Conservation (phyloP, 371 early-diverging fungal species). For the Mortierella polycephala region DNA sequence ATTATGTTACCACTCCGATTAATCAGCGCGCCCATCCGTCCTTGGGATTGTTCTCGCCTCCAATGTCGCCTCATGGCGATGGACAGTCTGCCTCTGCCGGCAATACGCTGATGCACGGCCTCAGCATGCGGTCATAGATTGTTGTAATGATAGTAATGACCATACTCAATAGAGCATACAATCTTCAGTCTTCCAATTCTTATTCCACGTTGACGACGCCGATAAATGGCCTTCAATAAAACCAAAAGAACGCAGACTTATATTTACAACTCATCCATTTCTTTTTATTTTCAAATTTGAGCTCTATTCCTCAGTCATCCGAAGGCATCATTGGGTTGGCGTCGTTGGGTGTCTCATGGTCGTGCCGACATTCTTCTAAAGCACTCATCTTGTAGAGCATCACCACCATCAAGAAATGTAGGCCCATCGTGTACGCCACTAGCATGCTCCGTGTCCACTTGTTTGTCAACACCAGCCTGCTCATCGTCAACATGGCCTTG, state of each 20-base stretch:
- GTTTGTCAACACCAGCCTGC: conserved; percentile 77
- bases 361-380: conserved; percentile 77
- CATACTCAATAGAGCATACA: too few relatives aligned
- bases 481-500: conserved; percentile 71
- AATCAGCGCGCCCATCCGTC: conserved; percentile 38
- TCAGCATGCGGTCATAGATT: conserved; percentile 34
- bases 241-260: too few relatives aligned
- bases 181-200: too few relatives aligned
- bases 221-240: too few relatives aligned
- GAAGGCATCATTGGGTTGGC: conserved; percentile 49
- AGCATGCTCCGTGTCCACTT: conserved; percentile 79
- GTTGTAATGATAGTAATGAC: too few relatives aligned
- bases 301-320: conserved; percentile 15
- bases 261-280: neutral
- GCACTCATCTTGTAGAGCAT: conserved; percentile 75
- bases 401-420: conserved; percentile 83
- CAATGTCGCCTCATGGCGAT: conserved; percentile 24
- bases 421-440: conserved; percentile 73
- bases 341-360: conserved; percentile 64
- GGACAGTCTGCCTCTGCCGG: neutral
- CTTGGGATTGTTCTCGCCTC: conserved; percentile 37
- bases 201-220: too few relatives aligned
- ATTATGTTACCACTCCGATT: conserved; percentile 13
- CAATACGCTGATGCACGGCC: conserved; percentile 17
- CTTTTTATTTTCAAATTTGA: neutral